Percentiles rank a stretch among this genome's conserved stretches.
Conservation (phyloP, 2,329 filamentous ascomycete genomes). For the Pseudogymnoascus pannorum region DNA sequence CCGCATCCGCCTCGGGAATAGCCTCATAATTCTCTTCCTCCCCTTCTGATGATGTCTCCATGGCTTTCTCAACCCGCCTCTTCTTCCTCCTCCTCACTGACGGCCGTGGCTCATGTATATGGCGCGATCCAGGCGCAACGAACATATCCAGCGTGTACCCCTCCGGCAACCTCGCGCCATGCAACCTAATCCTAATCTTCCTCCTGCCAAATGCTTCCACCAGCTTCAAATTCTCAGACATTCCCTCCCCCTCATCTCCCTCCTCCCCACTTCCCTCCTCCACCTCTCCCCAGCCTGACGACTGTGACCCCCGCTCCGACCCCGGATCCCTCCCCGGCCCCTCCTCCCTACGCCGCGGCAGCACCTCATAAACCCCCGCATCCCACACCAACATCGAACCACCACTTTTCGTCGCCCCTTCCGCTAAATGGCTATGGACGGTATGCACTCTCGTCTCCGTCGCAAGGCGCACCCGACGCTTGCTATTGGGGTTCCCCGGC, state of each 20-base stretch:
- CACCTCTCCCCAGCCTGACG: constrained; percentile 17
- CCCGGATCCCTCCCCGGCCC: constrained; percentile 28
- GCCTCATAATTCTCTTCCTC: neutral
- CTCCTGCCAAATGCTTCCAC: constrained; percentile 43
- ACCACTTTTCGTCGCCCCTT: constrained; percentile 46
- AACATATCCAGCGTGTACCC: constrained; percentile 48
- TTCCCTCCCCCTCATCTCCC: constrained; percentile 12
- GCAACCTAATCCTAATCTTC: constrained; percentile 49
- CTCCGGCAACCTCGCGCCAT: constrained; percentile 45
- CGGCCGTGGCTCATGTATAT: constrained; percentile 24
- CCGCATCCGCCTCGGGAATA: neutral
- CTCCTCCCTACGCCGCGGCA: constrained; percentile 36
- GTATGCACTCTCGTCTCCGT: constrained; percentile 56
- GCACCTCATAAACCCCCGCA: constrained; percentile 49
- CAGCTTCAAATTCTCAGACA: constrained; percentile 41
- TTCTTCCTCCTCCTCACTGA: constrained; percentile 20
- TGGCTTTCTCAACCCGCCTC: constrained; percentile 21
- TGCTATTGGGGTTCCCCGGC: constrained; percentile 50
- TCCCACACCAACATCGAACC: constrained; percentile 58
- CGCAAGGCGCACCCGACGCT: constrained; percentile 48
- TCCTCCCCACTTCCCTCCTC: constrained; percentile 19
- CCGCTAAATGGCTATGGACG: constrained; percentile 54
- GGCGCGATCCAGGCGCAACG: constrained; percentile 40
- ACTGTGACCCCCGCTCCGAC: constrained; percentile 20
- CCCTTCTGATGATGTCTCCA: constrained; percentile 16